These are phyloP conservation scores for Penicillium turbatum DNA, from an alignment of 495 filamentous ascomycete genomes.

Conservation along the genomic window DNA sequence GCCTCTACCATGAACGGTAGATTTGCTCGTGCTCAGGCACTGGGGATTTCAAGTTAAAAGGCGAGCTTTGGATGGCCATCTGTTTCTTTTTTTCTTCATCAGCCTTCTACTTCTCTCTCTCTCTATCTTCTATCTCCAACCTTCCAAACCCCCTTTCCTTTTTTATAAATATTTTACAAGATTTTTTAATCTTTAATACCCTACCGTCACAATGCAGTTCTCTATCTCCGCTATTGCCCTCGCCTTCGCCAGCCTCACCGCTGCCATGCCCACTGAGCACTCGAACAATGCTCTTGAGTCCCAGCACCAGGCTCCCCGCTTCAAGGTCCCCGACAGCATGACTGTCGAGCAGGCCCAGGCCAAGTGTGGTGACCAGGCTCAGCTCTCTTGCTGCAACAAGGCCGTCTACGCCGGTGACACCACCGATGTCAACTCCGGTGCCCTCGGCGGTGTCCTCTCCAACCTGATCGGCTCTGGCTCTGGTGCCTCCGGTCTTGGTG, in stretches of 20 bases:
- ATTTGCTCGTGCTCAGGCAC: slow-evolving; percentile 7
- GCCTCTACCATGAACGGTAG: slow-evolving; percentile 1
- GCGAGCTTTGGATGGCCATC: slow-evolving; percentile 4
- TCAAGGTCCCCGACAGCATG: slow-evolving; percentile 37
- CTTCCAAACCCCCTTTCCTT: slow-evolving; percentile 1
- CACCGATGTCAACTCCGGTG: slow-evolving; percentile 27
- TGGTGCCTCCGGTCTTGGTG: slow-evolving; percentile 31
- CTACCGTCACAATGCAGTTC: slow-evolving; percentile 28
- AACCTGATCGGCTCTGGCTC: slow-evolving; percentile 34
- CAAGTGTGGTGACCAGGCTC: slow-evolving; percentile 48
- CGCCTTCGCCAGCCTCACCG: slow-evolving; percentile 21
- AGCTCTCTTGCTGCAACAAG: slow-evolving; percentile 49
- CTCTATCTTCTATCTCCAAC: slow-evolving; percentile 9
- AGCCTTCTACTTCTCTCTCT: slow-evolving; percentile 13
- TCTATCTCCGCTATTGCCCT: slow-evolving; percentile 21
- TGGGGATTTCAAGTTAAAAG: slow-evolving; percentile 22
- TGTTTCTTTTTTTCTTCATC: slow-evolving; percentile 7
- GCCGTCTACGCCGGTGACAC: slow-evolving; percentile 43
- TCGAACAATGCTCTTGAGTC: slow-evolving; percentile 13
- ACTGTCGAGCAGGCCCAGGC: slow-evolving; percentile 46
- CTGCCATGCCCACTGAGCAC: slow-evolving; percentile 13
- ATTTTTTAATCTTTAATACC: slow-evolving; percentile 23
- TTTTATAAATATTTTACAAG: slow-evolving; percentile 18
- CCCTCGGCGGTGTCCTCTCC: slow-evolving; percentile 28
- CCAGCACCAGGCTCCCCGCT: slow-evolving; percentile 22